Evolutionary conservation across 2,329 filamentous ascomycete genomes (phyloP).

Genomic region (Neofusicoccum parvum): DNA sequence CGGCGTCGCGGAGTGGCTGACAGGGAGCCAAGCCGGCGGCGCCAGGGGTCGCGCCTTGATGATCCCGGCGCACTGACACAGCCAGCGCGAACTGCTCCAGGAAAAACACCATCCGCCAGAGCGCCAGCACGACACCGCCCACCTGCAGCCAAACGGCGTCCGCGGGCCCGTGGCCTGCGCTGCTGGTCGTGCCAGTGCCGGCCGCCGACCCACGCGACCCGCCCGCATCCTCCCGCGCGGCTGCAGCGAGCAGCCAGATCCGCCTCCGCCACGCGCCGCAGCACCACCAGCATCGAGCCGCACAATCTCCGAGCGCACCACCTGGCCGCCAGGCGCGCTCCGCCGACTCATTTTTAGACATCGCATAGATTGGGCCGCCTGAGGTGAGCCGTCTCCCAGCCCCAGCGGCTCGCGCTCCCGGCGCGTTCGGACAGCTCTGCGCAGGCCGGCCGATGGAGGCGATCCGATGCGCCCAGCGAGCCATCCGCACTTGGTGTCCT

Average conservation of each 20-base stretch:
- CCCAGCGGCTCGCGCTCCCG: background rate
- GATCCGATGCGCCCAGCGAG: background rate
- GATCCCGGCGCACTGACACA: background rate
- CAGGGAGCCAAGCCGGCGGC: background rate
- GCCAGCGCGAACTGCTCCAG: background rate
- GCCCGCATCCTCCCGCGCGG: background rate
- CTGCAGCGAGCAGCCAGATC: background rate
- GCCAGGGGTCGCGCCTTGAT: background rate
- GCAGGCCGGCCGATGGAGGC: background rate
- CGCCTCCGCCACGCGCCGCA: background rate
- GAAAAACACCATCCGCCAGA: background rate
- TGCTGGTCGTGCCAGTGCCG: background rate
- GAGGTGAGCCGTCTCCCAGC: background rate
- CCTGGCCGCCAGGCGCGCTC: background rate
- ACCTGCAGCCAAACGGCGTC: background rate
- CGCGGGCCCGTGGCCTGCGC: background rate
- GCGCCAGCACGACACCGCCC: conserved; percentile 1
- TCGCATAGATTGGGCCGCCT: background rate
- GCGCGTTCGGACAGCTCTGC: background rate
- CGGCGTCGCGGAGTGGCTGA: conserved; percentile 6
- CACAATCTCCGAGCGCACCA: background rate
- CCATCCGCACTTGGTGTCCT: background rate
- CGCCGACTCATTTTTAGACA: background rate
- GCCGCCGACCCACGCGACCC: background rate
- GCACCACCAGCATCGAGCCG: background rate